Evolutionary conservation across 345 rosid genomes (phyloP), one percentile per base, ranked within the genome.

Genomic region (Gossypium stocksii): DNA sequence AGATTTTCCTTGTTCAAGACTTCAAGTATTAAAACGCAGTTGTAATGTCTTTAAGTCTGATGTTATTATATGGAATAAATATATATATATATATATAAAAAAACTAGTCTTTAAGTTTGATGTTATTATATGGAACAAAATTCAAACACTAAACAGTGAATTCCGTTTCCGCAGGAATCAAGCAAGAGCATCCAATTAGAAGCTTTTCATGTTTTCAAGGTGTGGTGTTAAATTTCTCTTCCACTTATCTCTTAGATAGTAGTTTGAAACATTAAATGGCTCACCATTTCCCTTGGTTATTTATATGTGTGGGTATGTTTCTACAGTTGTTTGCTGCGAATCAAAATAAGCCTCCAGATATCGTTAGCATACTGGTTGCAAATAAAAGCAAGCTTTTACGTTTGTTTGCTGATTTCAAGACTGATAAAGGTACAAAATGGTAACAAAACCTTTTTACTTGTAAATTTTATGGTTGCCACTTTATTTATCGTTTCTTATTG

Each of bases 141-240:
- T 23, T 23, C 56, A 67, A 22, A 10, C 12, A 13, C 44, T 69
- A 69, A 69, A 66, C 66, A 34, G 8, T 54, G n/a, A 46, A 59
- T 58, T 54, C 14, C 23, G 75, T 74, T 71, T 65, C 76, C 76
- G 66, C 91, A 94, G 99, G 99, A 95, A 78, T 82, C 97, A 22
- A 95, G 99, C 83, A 95, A 93, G 88, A 93, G 91, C 80, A 95
- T 95, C 84, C 99, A 95, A 82, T 85, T 87, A 63, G 98, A 95
- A 86, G 99, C 99, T 53, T 95, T 95, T 82, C 99, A 95, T 74
- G 98, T 95, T 70, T 95, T 95, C 82, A 95, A 95, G 98, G 98
- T 92, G 77, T 9, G 10, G 15, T 69, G 5, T 66, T 23, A 2
- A 65, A 68, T 51, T 27, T 25, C 44, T 16, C 49, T 17, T 68